Evolutionary conservation across 2,329 filamentous ascomycete species (phyloP).

Genomic region (Teratosphaeria viscida): DNA sequence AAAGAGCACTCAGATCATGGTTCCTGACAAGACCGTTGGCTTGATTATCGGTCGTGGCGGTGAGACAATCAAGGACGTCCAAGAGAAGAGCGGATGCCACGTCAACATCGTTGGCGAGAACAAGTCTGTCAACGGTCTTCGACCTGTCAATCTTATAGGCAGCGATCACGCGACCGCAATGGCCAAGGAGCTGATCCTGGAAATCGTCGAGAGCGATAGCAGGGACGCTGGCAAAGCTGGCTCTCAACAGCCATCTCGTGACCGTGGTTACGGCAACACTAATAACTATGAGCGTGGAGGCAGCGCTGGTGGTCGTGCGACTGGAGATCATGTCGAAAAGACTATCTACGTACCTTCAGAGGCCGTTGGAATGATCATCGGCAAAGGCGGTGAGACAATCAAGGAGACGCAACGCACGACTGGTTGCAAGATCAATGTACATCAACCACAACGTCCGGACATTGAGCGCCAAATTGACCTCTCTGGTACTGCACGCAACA

Average conservation of each 20-base stretch:
- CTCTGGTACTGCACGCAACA: constrained; percentile 66
- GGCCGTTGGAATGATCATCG: constrained; percentile 92
- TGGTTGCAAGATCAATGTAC: constrained; percentile 91
- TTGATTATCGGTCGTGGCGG: constrained; percentile 89
- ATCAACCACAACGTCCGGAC: constrained; percentile 68
- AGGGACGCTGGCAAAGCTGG: constrained; percentile 14
- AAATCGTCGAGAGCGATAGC: constrained; percentile 88
- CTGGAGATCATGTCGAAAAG: constrained; percentile 57
- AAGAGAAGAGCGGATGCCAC: constrained; percentile 86
- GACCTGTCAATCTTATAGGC: constrained; percentile 84
- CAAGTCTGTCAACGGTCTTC: constrained; percentile 81
- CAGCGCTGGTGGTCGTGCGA: constrained; percentile 29
- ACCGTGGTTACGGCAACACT: constrained; percentile 21
- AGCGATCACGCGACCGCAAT: constrained; percentile 60
- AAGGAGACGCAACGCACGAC: constrained; percentile 83
- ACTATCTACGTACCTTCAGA: constrained; percentile 79
- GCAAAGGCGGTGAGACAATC: constrained; percentile 86
- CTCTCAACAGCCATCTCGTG: constrained; percentile 11
- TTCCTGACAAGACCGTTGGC: constrained; percentile 83
- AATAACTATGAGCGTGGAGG: constrained; percentile 32
- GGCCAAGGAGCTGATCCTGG: constrained; percentile 75
- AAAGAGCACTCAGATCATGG: constrained; percentile 85
- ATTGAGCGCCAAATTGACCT: constrained; percentile 78
- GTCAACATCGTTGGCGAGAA: constrained; percentile 92
- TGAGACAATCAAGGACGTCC: constrained; percentile 84